Evolutionary conservation across 345 rosid genomes (phyloP).

Genomic region (Pistacia vera): DNA sequence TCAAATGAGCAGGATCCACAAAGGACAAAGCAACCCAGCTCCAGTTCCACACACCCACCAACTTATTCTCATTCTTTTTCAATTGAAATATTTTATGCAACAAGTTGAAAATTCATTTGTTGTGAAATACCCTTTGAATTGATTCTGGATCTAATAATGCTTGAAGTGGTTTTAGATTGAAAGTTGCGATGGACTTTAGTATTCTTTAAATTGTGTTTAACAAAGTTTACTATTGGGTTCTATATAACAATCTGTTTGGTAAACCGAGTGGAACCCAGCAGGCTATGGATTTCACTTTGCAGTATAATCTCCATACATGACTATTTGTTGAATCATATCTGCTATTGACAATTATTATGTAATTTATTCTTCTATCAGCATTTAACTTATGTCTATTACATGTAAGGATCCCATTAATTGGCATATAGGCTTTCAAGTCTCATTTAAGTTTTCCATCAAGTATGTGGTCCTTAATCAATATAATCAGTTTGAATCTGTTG

Average conservation of each 20-base stretch:
- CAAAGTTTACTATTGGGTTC: background rate
- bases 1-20: slow-evolving; percentile 30
- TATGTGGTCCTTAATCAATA: background rate
- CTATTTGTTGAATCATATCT: background rate
- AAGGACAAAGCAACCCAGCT: slow-evolving; percentile 20
- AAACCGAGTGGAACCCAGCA: background rate
- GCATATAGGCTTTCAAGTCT: background rate
- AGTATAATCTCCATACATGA: too few species aligned
- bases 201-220: too few species aligned
- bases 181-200: background rate
- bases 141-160: background rate
- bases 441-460: background rate
- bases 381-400: background rate
- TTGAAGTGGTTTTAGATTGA: slow-evolving; percentile 1
- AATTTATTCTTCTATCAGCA: background rate
- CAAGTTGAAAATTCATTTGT: slow-evolving; percentile 24
- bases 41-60: slow-evolving; percentile 26
- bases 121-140: slow-evolving; percentile 16
- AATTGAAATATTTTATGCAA: slow-evolving; percentile 19
- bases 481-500: background rate
- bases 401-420: background rate
- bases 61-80: slow-evolving; percentile 36
- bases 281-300: background rate
- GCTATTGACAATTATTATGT: background rate
- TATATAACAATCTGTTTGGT: background rate